Conservation (phyloP, 257 asterid genomes). For the Mitragyna speciosa region DNA sequence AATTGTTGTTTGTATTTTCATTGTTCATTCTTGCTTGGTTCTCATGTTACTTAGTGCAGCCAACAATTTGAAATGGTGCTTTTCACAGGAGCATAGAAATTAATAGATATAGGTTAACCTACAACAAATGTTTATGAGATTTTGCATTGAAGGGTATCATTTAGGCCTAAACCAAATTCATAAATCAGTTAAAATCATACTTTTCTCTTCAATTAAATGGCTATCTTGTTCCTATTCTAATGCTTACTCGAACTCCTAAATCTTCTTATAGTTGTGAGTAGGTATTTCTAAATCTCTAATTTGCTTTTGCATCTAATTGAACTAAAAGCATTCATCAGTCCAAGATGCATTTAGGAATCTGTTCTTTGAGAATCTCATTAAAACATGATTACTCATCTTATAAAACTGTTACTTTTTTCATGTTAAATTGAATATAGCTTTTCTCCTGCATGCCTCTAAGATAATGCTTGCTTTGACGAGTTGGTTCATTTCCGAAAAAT, state of each 20-base stretch:
- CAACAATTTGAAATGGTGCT: background rate
- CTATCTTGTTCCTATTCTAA: background rate
- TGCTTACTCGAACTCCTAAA: background rate
- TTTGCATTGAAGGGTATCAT: background rate
- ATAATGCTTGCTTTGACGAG: conserved; percentile 4
- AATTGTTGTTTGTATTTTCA: background rate
- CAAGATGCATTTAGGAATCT: background rate
- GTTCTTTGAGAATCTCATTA: background rate
- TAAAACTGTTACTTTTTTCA: background rate
- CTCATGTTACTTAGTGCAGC: background rate
- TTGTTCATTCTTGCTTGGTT: background rate
- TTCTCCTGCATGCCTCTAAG: background rate
- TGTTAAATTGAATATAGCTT: background rate
- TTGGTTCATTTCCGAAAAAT: conserved; percentile 13
- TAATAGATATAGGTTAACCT: background rate
- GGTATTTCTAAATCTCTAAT: background rate
- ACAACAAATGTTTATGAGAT: background rate
- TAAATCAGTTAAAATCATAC: background rate
- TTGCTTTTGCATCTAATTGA: background rate
- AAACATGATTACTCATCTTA: background rate
- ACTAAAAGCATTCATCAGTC: background rate
- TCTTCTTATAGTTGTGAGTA: background rate
- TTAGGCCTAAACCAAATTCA: background rate
- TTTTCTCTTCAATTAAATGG: too few relatives aligned
- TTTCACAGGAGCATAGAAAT: background rate